Conservation (phyloP, 225 moss, liverwort and hornwort species). For the Sphagnum contortum region DNA sequence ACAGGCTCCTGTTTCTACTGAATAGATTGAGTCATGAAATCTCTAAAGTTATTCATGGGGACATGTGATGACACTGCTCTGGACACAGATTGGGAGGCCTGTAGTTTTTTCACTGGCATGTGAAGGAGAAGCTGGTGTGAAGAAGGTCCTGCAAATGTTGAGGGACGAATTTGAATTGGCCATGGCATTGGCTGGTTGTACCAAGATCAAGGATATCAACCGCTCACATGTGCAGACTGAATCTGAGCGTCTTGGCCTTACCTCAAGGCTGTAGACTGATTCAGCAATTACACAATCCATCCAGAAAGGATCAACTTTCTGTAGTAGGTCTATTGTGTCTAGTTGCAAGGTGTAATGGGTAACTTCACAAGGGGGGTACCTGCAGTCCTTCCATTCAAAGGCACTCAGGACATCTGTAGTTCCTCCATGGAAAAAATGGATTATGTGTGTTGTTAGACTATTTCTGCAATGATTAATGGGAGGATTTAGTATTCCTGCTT, state of each 20-base stretch:
- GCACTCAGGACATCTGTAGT: no score
- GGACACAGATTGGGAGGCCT: constrained; percentile 68
- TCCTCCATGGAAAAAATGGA: no score
- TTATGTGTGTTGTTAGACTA: no score
- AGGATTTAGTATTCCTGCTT: no score
- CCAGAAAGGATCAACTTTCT: neutral
- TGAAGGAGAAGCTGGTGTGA: constrained; percentile 70
- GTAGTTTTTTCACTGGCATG: constrained; percentile 66
- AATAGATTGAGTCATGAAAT: no score
- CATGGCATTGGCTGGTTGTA: constrained; percentile 72
- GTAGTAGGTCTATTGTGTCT: no score
- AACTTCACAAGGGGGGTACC: no score
- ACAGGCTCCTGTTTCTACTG: no score
- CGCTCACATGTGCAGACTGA: constrained; percentile 83
- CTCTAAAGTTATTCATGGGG: no score
- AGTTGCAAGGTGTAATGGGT: no score
- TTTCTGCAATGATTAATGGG: no score
- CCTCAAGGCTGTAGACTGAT: constrained; percentile 29
- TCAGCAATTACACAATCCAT: constrained; percentile 20
- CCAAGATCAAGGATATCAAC: constrained; percentile 66
- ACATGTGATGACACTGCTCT: neutral
- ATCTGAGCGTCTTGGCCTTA: constrained; percentile 54
- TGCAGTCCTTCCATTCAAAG: no score
- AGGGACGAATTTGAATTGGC: constrained; percentile 70
- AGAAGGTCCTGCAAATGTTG: constrained; percentile 67